These are phyloP conservation scores for Geosiphon pyriformis DNA, from an alignment of 192 early-diverging fungal species.

Conservation along the genomic window DNA sequence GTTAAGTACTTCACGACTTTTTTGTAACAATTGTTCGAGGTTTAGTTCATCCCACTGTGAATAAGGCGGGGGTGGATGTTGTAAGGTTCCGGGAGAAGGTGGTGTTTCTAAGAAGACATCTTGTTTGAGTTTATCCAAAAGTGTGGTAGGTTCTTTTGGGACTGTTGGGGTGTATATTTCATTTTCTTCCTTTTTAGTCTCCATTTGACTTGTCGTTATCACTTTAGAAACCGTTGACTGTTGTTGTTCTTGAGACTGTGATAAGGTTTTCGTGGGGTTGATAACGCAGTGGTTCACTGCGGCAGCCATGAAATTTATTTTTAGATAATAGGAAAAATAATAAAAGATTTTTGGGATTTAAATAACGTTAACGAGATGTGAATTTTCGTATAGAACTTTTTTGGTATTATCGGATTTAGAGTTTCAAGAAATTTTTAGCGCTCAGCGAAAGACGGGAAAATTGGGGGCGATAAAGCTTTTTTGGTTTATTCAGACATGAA, in stretches of 20 bases:
- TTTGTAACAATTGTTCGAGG: slow-evolving; percentile 21
- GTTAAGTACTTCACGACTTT: slow-evolving; percentile 14
- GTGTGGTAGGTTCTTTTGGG: background rate
- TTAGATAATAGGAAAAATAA: background rate
- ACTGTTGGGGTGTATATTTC: background rate
- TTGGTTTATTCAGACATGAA: background rate
- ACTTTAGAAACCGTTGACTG: background rate
- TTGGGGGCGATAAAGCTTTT: background rate
- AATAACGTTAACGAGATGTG: background rate
- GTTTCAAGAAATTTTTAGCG: background rate
- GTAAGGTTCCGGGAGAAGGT: background rate
- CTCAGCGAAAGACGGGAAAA: background rate
- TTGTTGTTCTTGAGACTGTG: background rate
- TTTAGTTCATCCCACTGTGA: slow-evolving; percentile 19
- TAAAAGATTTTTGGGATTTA: background rate
- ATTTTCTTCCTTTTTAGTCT: background rate
- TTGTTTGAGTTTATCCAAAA: slow-evolving; percentile 7
- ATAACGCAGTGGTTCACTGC: background rate
- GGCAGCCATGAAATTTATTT: background rate
- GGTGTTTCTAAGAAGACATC: slow-evolving; percentile 7
- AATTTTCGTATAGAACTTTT: background rate
- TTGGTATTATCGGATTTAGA: background rate
- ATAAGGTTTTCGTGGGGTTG: background rate
- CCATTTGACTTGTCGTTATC: background rate
- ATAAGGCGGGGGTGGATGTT: slow-evolving; percentile 15